These are phyloP conservation scores for Arabidopsis suecica DNA, from an alignment of 345 rosid genomes.

Conservation along the genomic window DNA sequence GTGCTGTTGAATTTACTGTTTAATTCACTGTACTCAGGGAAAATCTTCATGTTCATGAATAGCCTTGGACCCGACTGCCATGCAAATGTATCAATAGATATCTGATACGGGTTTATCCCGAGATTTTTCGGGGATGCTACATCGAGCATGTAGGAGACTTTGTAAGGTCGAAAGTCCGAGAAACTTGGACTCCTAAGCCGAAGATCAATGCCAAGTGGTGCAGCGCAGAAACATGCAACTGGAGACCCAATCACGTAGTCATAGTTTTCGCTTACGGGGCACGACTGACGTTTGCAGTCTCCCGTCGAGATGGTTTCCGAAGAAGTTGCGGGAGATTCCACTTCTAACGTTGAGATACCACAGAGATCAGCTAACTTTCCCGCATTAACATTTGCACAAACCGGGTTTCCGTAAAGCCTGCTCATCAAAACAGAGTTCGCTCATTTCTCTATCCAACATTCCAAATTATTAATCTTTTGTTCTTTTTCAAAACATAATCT, in stretches of 20 bases:
- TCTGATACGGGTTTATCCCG: constrained; percentile 49
- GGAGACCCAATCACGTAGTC: constrained; percentile 53
- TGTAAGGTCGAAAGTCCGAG: constrained; percentile 53
- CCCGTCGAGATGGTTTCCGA: constrained; percentile 24
- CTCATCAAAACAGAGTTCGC: constrained; percentile 32
- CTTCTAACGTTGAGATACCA: constrained; percentile 32
- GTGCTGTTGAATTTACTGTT: constrained; percentile 42
- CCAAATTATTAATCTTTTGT: neutral
- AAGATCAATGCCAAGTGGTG: constrained; percentile 52
- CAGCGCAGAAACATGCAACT: constrained; percentile 57
- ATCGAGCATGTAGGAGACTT: constrained; percentile 21
- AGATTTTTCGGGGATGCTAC: constrained; percentile 38
- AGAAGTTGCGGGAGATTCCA: constrained; percentile 44
- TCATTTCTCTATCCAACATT: neutral
- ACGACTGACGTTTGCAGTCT: constrained; percentile 49
- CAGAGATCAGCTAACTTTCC: constrained; percentile 50
- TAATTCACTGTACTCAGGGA: constrained; percentile 38
- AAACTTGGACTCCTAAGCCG: constrained; percentile 64
- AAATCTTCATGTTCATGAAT: constrained; percentile 50
- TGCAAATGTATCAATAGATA: constrained; percentile 41
- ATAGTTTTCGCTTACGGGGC: constrained; percentile 39
- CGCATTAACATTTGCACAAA: constrained; percentile 52
- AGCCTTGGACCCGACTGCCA: constrained; percentile 64
- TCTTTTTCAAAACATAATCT: constrained; percentile 2
- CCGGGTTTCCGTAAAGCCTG: constrained; percentile 71